Percentiles rank a stretch among this genome's conserved stretches.
phyloP scores from a whole-genome alignment of 257 asterid species.

The Paulownia fortunei region DNA sequence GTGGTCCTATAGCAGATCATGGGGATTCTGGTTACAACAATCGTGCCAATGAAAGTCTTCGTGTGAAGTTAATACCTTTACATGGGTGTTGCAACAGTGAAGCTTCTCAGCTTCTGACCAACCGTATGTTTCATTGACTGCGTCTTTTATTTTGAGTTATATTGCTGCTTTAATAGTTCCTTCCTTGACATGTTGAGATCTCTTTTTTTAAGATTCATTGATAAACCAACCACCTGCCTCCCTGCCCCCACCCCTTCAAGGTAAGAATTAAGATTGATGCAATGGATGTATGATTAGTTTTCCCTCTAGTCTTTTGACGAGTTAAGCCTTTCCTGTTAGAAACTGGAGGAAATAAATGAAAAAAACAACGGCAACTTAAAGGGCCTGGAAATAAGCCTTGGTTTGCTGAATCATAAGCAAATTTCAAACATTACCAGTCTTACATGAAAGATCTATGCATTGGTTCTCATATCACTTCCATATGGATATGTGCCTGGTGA shows the following conservation, averaged over 20 bases:
- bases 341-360: neutral
- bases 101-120: conserved; percentile 71
- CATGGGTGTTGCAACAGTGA: conserved; percentile 77
- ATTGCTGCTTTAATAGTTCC: conserved; percentile 26
- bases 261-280: conserved; percentile 24
- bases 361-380: neutral
- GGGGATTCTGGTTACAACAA: conserved; percentile 59
- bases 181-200: neutral
- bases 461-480: conserved; percentile 13
- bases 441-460: neutral
- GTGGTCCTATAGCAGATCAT: conserved; percentile 51
- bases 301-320: neutral
- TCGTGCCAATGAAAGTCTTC: conserved; percentile 50
- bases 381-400: conserved; percentile 24
- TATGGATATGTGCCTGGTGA: neutral
- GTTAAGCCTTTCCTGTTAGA: neutral
- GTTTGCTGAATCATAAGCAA: conserved; percentile 21
- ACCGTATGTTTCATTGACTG: conserved; percentile 55
- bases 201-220: conserved; percentile 11
- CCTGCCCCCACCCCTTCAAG: neutral
- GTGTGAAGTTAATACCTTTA: conserved; percentile 59
- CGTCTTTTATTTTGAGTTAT: conserved; percentile 1
- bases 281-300: neutral
- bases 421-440: conserved; percentile 19
- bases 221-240: neutral